These are phyloP conservation scores for Lunularia cruciata DNA, from an alignment of 225 moss, liverwort and hornwort species.

Conservation along the genomic window DNA sequence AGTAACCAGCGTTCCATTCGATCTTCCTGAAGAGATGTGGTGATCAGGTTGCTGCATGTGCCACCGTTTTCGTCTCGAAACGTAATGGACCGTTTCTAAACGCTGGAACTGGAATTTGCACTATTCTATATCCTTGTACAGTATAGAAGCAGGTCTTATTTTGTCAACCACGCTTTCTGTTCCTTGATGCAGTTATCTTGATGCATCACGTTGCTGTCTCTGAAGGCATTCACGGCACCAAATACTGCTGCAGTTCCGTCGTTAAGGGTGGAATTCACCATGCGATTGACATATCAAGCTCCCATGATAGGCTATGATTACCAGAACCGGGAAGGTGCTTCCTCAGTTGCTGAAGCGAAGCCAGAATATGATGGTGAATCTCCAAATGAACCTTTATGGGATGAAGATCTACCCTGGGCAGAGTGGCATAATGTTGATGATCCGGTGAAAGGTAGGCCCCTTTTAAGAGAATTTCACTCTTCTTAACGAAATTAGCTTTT, in stretches of 20 bases:
- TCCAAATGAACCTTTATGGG: constrained; percentile 65
- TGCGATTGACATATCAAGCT: constrained; percentile 89
- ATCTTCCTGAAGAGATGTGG: too few relatives aligned
- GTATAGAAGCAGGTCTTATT: constrained; percentile 13
- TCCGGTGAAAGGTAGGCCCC: constrained; percentile 82
- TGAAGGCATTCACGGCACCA: constrained; percentile 83
- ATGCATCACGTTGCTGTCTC: constrained; percentile 38
- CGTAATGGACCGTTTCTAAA: too few relatives aligned
- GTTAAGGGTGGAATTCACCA: constrained; percentile 80
- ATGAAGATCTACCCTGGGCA: constrained; percentile 84
- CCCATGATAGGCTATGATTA: constrained; percentile 60
- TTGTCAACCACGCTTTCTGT: constrained; percentile 20
- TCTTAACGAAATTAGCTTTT: too few relatives aligned
- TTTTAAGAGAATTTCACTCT: too few relatives aligned
- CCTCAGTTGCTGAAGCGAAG: constrained; percentile 43
- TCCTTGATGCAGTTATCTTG: constrained; percentile 30
- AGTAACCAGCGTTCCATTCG: too few relatives aligned
- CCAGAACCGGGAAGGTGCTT: constrained; percentile 25
- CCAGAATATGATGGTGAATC: constrained; percentile 65
- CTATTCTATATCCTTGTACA: not conserved
- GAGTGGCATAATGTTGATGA: constrained; percentile 86
- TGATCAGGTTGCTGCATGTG: too few relatives aligned
- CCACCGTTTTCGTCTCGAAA: too few relatives aligned
- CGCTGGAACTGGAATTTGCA: constrained; percentile 7
- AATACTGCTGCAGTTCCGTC: constrained; percentile 60